These are phyloP conservation scores for Camellia granthamiana DNA, from an alignment of 148 eudicot genomes.

Conservation along the genomic window DNA sequence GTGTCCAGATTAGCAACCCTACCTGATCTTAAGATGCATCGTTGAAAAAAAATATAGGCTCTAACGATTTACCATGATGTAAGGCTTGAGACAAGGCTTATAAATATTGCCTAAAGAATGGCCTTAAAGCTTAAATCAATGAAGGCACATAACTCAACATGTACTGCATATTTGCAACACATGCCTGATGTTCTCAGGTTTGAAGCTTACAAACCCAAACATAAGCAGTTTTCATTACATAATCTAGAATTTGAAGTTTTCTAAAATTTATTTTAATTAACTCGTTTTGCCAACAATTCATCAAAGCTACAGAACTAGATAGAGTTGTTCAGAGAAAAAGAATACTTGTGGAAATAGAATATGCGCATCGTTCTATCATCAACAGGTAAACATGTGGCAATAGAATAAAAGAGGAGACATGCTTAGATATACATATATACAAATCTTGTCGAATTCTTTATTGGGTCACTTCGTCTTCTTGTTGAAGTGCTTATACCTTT, in stretches of 20 bases:
- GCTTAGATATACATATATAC: background rate
- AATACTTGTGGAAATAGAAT: background rate
- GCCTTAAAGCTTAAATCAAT: background rate
- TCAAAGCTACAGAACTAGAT: background rate
- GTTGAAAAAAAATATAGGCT: background rate
- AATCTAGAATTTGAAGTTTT: background rate
- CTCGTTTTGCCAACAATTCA: background rate
- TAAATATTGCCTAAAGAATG: background rate
- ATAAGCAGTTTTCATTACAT: background rate
- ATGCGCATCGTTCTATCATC: background rate
- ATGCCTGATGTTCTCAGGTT: background rate
- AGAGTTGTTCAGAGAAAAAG: background rate
- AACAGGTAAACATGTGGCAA: background rate
- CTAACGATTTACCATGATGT: background rate
- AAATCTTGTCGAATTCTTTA: too few species aligned
- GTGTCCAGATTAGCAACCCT: background rate
- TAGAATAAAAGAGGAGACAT: background rate
- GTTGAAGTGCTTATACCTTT: too few species aligned
- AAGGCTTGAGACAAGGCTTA: background rate
- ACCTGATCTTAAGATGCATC: background rate
- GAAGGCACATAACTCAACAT: background rate
- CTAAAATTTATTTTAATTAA: background rate
- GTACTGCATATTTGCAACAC: background rate
- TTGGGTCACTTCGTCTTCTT: too few species aligned
- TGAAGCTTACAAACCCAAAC: background rate